These are phyloP conservation scores for Anastatica hierochuntica DNA, from an alignment of 345 rosid species.

Conservation along the genomic window DNA sequence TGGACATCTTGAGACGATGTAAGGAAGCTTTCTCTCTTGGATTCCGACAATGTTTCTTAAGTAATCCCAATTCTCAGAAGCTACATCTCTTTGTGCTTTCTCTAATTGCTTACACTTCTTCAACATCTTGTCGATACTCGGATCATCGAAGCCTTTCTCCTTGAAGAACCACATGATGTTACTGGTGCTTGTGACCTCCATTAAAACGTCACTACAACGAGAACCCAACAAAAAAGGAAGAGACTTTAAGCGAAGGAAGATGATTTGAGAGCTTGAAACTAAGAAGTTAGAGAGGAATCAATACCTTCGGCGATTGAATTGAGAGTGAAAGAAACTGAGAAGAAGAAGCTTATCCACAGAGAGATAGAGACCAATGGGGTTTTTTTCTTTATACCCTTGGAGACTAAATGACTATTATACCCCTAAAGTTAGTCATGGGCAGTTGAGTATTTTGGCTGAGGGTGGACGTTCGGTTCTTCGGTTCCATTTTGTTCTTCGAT, in stretches of 20 bases:
- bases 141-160: constrained; percentile 55
- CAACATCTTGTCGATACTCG: constrained; percentile 44
- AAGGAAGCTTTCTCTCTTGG: constrained; percentile 62
- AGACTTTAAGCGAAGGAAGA: background rate
- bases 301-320: background rate
- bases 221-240: background rate
- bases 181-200: constrained; percentile 39
- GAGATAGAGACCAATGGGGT: too few relatives aligned
- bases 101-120: constrained; percentile 61
- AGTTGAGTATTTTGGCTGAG: too few relatives aligned
- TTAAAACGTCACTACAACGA: constrained; percentile 2
- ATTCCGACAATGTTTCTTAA: constrained; percentile 51
- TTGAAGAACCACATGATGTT: constrained; percentile 57
- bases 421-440: too few relatives aligned
- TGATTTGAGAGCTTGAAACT: constrained; percentile 14
- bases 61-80: constrained; percentile 68
- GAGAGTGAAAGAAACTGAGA: background rate
- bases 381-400: background rate
- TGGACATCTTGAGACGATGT: constrained; percentile 56
- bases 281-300: background rate
- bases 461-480: too few relatives aligned
- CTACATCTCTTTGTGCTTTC: constrained; percentile 38
- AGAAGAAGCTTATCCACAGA: constrained; percentile 16
- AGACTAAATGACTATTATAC: background rate
- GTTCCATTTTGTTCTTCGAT: too few relatives aligned